Conservation (phyloP, 2,329 filamentous ascomycete genomes). For the Triangularia verruculosa region DNA sequence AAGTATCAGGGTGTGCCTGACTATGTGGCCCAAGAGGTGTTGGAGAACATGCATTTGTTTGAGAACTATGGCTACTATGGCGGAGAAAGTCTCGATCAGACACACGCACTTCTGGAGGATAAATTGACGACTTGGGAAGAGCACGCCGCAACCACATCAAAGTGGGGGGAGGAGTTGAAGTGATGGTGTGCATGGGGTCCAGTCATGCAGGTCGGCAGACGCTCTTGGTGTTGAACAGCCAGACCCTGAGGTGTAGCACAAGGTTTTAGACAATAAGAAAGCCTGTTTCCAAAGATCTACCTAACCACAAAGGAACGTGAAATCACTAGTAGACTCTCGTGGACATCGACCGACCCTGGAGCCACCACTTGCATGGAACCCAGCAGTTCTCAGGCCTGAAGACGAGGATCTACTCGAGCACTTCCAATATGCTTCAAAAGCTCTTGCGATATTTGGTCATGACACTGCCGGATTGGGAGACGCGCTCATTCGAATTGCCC, state of each 20-base stretch:
- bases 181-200: background rate
- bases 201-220: too few relatives aligned
- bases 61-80: slow-evolving; percentile 52
- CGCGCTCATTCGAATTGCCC: slow-evolving; percentile 25
- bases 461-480: slow-evolving; percentile 21
- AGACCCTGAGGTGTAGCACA: too few relatives aligned
- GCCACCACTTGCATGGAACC: slow-evolving; percentile 22
- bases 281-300: too few relatives aligned
- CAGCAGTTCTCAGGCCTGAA: slow-evolving; percentile 12
- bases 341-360: slow-evolving; percentile 11
- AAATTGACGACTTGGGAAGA: slow-evolving; percentile 43
- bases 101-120: slow-evolving; percentile 37
- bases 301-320: slow-evolving; percentile 23
- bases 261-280: too few relatives aligned
- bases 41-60: slow-evolving; percentile 53
- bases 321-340: slow-evolving; percentile 24
- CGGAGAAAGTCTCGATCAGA: slow-evolving; percentile 41
- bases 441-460: slow-evolving; percentile 27
- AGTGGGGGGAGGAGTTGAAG: background rate
- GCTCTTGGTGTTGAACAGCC: too few relatives aligned
- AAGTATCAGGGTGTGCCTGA: slow-evolving; percentile 37
- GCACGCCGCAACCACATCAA: slow-evolving; percentile 30
- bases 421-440: slow-evolving; percentile 23
- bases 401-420: slow-evolving; percentile 15
- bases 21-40: slow-evolving; percentile 45